A percentile compares a stretch with the other conserved stretches of the same genome.
Evolutionary conservation across 2,329 filamentous ascomycete genomes (phyloP).

Genomic region (Cordyceps militaris): DNA sequence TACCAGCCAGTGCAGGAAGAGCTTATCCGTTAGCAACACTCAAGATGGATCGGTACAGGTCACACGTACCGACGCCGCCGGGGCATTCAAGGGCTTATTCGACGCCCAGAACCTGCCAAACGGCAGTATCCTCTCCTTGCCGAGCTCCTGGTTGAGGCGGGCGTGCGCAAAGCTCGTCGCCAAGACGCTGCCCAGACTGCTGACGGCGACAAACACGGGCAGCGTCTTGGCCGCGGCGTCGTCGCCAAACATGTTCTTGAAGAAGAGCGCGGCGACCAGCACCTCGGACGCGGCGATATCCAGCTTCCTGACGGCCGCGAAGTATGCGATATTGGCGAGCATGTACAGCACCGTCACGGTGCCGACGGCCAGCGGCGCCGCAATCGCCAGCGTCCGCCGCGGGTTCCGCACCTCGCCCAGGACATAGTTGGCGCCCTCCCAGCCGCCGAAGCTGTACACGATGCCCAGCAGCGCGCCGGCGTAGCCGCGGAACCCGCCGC

Average conservation of each 20-base stretch:
- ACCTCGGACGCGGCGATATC: constrained; percentile 52
- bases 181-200: constrained; percentile 55
- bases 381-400: constrained; percentile 45
- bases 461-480: constrained; percentile 52
- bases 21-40: constrained; percentile 20
- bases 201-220: constrained; percentile 52
- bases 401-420: constrained; percentile 51
- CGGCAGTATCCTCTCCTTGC: constrained; percentile 62
- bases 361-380: constrained; percentile 51
- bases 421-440: constrained; percentile 59
- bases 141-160: constrained; percentile 57
- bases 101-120: constrained; percentile 62
- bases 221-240: constrained; percentile 41
- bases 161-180: constrained; percentile 54
- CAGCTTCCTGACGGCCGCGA: constrained; percentile 52
- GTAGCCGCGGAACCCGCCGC: constrained; percentile 45
- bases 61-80: constrained; percentile 42
- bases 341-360: constrained; percentile 55
- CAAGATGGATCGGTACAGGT: neutral
- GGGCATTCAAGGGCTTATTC: constrained; percentile 59
- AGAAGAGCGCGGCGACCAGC: constrained; percentile 55
- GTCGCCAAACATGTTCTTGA: constrained; percentile 54
- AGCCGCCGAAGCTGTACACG: constrained; percentile 56
- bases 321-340: constrained; percentile 59
- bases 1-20: constrained; percentile 60